Evolutionary conservation across 2,329 filamentous ascomycete genomes (phyloP).

Genomic region (Xylariaceae sp.): DNA sequence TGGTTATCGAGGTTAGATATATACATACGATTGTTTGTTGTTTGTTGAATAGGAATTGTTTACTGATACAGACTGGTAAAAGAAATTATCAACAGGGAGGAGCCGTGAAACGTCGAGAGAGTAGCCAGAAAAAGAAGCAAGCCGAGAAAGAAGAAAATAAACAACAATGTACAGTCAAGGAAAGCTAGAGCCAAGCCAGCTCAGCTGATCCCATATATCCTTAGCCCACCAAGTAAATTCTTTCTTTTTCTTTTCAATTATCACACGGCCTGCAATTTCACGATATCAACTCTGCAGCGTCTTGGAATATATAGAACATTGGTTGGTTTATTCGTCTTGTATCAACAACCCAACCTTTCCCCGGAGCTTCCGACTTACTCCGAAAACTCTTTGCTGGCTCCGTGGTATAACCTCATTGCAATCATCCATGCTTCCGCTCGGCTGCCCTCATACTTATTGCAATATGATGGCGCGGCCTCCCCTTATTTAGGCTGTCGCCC

Average conservation of each 20-base stretch:
- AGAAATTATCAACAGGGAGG: no score
- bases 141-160: no score
- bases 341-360: constrained; percentile 23
- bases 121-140: no score
- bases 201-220: no score
- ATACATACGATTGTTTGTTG: no score
- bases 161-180: background rate
- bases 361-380: constrained; percentile 12
- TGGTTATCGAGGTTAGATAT: no score
- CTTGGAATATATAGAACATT: constrained; percentile 18
- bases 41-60: no score
- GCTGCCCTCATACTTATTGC: constrained; percentile 15
- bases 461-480: constrained; percentile 16
- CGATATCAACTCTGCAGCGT: background rate
- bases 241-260: no score
- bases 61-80: no score
- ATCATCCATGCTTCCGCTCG: constrained; percentile 19
- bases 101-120: no score
- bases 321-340: constrained; percentile 23
- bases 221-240: no score
- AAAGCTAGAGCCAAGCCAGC: background rate
- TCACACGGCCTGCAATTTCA: background rate
- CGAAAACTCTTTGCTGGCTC: constrained; percentile 12
- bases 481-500: constrained; percentile 23
- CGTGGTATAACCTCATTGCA: constrained; percentile 25